Evolutionary conservation across 108 stramenopile genomes (phyloP).

Genomic region (Schizochytrium sp.): DNA sequence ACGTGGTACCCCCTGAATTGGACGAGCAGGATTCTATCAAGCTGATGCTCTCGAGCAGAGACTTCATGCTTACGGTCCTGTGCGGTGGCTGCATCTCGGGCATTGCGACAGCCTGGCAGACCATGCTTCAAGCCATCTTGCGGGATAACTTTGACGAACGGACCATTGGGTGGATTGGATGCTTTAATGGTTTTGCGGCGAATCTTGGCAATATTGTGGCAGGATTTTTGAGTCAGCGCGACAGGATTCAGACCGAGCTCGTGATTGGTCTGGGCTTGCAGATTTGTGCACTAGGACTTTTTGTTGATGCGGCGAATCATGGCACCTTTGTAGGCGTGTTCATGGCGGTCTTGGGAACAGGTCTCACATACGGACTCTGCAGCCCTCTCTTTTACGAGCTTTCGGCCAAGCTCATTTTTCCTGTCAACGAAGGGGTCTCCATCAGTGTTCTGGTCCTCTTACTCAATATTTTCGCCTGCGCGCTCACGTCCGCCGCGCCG

Average conservation of each 20-base stretch:
- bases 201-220: neutral
- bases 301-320: neutral
- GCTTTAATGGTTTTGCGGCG: neutral
- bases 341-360: neutral
- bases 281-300: neutral
- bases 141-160: neutral
- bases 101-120: neutral
- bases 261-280: neutral
- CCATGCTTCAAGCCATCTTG: neutral
- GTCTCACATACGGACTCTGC: neutral
- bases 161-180: neutral
- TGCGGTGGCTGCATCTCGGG: neutral
- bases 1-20: neutral
- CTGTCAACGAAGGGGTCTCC: neutral
- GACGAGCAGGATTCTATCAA: neutral
- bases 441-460: neutral
- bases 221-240: neutral
- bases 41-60: neutral
- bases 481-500: neutral
- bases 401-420: neutral
- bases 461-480: neutral
- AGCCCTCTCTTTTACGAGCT: neutral
- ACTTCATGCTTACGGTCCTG: neutral
- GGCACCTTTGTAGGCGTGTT: neutral
- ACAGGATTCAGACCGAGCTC: neutral